Evolutionary conservation across 176 grass and related monocot species (phyloP), one percentile per base, ranked within the genome.

Genomic region (Paspalum vaginatum): DNA sequence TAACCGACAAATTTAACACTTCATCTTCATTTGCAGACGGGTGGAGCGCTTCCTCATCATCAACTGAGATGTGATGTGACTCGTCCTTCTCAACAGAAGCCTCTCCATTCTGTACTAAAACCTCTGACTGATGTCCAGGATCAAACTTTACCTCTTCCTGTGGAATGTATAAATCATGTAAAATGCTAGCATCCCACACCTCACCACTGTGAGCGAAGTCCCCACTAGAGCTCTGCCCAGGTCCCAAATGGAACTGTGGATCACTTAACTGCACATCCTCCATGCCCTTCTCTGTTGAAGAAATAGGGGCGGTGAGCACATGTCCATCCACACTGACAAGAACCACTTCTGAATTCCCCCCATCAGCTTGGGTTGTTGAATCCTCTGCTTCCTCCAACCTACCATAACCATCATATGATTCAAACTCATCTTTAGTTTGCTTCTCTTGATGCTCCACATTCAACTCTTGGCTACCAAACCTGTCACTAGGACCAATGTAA

Each of bases 311-410:
- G 38, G 90, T 99, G 55, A 99, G 91, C 46, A 99, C 85, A 87
- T 89, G 91, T n/a, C 97, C 97, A 21, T 99, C 93, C 45, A 99
- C 89, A 78, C 93, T 99, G 61, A 99, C 72, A 79, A 99, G 87
- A 62, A 99, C 90, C 82, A 99, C 90, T 49, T 99, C 97, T 16
- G 97, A 93, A 84, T 93, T 93, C 21, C 65, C 65, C 10, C 79
- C 81, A 48, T 87, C 83, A 42, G 83, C 70, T 67, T 91, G 81
- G 32, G 91, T 84, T 62, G 79, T 60, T 55, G 76, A 77, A 83
- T 88, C 90, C 72, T 92, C 87, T 48, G 80, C 81, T 85, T 90
- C 91, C 27, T 94, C 89, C 66, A 97, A 68, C 51, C 85, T 94
- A 11, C 80, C 83, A 79, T 90, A 97, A 63, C 64, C 54, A 79